phyloP scores from a whole-genome alignment of 2,329 filamentous ascomycete genomes.

The Incumbomyces lentus region DNA sequence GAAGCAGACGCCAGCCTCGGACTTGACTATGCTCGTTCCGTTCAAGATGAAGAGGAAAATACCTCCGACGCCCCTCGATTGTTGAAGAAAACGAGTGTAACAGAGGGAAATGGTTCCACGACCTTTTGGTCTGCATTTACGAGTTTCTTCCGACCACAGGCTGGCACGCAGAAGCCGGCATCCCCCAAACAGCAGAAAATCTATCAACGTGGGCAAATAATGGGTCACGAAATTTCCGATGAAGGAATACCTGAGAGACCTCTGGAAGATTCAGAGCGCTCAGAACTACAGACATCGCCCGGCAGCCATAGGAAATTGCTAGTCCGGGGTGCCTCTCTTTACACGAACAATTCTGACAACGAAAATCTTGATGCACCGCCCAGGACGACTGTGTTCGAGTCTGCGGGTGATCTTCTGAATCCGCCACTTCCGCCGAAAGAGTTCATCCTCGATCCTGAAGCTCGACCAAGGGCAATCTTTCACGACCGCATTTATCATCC shows the following conservation, averaged over 20 bases:
- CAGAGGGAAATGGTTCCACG: background rate
- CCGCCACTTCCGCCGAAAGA: constrained; percentile 73
- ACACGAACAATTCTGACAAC: constrained; percentile 31
- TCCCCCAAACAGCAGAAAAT: constrained; percentile 54
- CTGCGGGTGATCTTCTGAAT: constrained; percentile 82
- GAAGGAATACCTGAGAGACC: constrained; percentile 28
- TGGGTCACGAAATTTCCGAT: constrained; percentile 39
- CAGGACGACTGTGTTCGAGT: constrained; percentile 87
- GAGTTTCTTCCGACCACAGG: constrained; percentile 60
- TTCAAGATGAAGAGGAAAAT: background rate
- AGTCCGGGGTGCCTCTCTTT: constrained; percentile 41
- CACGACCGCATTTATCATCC: constrained; percentile 95
- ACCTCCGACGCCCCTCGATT: background rate
- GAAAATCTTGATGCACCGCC: constrained; percentile 59
- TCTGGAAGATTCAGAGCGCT: background rate
- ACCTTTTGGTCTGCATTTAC: constrained; percentile 49
- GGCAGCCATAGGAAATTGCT: constrained; percentile 19
- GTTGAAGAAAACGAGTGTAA: background rate
- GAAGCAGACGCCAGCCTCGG: constrained; percentile 18
- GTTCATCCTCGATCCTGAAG: constrained; percentile 74
- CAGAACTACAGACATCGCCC: constrained; percentile 28
- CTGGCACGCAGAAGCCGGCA: constrained; percentile 23
- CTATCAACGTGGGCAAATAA: constrained; percentile 67
- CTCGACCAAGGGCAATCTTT: constrained; percentile 80
- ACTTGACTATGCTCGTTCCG: constrained; percentile 9